Evolutionary conservation across 768 basidiomycete genomes (phyloP).

Genomic region (Nidularia pulvinata): DNA sequence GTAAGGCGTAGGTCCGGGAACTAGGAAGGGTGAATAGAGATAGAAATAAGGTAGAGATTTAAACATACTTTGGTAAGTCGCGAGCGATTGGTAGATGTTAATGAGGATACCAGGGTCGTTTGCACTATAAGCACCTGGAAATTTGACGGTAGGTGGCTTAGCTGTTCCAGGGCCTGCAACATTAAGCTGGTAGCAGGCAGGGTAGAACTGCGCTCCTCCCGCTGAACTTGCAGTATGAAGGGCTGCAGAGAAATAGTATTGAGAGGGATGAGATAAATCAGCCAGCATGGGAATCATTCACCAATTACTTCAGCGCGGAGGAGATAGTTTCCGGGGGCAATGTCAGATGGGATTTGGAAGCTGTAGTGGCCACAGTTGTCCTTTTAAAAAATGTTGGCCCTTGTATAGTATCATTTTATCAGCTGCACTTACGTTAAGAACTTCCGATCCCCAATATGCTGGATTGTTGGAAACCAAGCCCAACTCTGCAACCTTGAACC

Average conservation of each 20-base stretch:
- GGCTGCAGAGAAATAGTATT: slow-evolving; percentile 19
- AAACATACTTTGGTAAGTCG: slow-evolving; percentile 33
- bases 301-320: slow-evolving; percentile 47
- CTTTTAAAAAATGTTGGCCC: slow-evolving; percentile 8
- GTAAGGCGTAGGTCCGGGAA: slow-evolving; percentile 48
- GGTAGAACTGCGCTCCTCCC: slow-evolving; percentile 44
- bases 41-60: background rate
- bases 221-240: slow-evolving; percentile 37
- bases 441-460: slow-evolving; percentile 40
- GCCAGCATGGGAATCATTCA: slow-evolving; percentile 11
- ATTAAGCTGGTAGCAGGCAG: slow-evolving; percentile 44
- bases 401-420: background rate
- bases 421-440: slow-evolving; percentile 23
- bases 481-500: slow-evolving; percentile 54
- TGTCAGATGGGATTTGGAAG: slow-evolving; percentile 39
- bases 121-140: slow-evolving; percentile 42
- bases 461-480: slow-evolving; percentile 48
- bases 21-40: slow-evolving; percentile 13
- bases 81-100: slow-evolving; percentile 44
- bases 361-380: slow-evolving; percentile 56
- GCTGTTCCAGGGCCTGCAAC: slow-evolving; percentile 25
- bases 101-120: slow-evolving; percentile 39
- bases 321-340: slow-evolving; percentile 43
- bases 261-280: background rate
- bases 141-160: slow-evolving; percentile 32